Evolutionary conservation across 495 filamentous ascomycete species (phyloP).

Genomic region (Beverwykella pulmonaria): DNA sequence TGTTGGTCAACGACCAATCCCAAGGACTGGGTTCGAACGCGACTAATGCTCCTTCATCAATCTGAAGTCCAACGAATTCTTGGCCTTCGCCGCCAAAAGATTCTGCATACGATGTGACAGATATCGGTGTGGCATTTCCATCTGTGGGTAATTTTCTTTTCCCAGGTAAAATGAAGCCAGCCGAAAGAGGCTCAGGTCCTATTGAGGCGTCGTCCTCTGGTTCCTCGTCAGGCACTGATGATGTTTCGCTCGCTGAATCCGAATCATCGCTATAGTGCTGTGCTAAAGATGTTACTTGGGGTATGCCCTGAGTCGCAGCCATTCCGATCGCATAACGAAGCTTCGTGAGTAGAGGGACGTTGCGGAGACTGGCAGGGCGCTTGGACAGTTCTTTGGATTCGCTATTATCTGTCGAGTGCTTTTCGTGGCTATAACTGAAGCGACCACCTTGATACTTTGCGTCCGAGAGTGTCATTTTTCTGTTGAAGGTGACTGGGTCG

Average conservation of each 20-base stretch:
- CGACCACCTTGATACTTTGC: constrained; percentile 57
- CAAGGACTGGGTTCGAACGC: constrained; percentile 34
- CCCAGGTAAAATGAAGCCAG: constrained; percentile 8
- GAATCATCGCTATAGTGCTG: constrained; percentile 21
- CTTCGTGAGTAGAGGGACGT: constrained; percentile 22
- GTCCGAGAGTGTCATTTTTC: constrained; percentile 51
- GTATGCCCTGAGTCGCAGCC: constrained; percentile 3
- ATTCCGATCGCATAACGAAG: constrained; percentile 28
- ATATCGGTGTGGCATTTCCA: constrained; percentile 36
- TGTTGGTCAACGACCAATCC: constrained; percentile 36
- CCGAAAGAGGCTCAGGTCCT: constrained; percentile 2
- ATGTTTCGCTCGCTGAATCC: constrained; percentile 20
- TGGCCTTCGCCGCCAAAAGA: constrained; percentile 19
- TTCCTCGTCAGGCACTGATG: constrained; percentile 18
- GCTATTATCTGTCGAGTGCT: neutral
- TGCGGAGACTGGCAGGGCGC: constrained; percentile 9
- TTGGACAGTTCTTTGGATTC: neutral
- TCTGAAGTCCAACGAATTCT: constrained; percentile 15
- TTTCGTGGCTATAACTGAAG: constrained; percentile 49
- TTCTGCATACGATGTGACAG: constrained; percentile 29
- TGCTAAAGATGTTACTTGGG: constrained; percentile 1
- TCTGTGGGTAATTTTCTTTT: constrained; percentile 35
- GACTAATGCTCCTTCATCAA: constrained; percentile 25
- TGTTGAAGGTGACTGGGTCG: constrained; percentile 54
- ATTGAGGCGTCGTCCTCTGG: constrained; percentile 9